These are phyloP conservation scores for Trichophyton benhamiae DNA, from an alignment of 2,329 filamentous ascomycete genomes.

Conservation along the genomic window DNA sequence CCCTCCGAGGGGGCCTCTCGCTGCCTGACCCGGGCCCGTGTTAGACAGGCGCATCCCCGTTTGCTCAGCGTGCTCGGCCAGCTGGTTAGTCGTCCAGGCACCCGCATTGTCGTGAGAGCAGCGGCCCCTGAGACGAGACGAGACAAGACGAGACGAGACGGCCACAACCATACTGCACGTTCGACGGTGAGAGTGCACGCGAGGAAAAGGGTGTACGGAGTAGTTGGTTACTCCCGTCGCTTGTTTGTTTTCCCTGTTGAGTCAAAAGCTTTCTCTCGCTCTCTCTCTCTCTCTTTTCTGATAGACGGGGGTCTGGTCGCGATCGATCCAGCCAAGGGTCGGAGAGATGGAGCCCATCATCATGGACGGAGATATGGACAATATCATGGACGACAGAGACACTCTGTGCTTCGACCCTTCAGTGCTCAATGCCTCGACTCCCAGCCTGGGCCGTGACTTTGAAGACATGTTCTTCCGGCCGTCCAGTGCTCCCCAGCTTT, in stretches of 20 bases:
- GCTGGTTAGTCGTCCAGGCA: not conserved
- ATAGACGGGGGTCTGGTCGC: not conserved
- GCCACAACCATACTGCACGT: not conserved
- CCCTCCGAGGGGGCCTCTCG: not conserved
- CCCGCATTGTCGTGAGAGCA: not conserved
- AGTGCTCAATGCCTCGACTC: constrained; percentile 22
- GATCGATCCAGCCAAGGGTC: not conserved
- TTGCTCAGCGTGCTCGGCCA: not conserved
- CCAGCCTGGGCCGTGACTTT: constrained; percentile 7
- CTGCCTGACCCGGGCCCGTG: not conserved
- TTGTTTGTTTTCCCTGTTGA: no score
- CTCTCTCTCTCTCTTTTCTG: no score
- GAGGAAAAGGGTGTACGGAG: not conserved
- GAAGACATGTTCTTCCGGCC: constrained; percentile 12
- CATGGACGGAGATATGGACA: constrained; percentile 33
- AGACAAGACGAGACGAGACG: not conserved
- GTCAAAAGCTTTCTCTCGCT: no score
- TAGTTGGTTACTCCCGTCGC: no score
- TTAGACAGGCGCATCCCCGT: not conserved
- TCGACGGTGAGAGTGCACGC: not conserved
- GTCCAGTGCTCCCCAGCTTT: constrained; percentile 7
- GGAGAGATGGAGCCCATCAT: constrained; percentile 29
- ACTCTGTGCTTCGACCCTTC: constrained; percentile 28
- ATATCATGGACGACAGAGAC: constrained; percentile 29
- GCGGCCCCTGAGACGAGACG: not conserved